Percentiles rank a stretch among this genome's conserved stretches.
These are phyloP conservation scores for Aspergillus versicolor DNA, from an alignment of 2,329 filamentous ascomycete species.

Conservation along the genomic window DNA sequence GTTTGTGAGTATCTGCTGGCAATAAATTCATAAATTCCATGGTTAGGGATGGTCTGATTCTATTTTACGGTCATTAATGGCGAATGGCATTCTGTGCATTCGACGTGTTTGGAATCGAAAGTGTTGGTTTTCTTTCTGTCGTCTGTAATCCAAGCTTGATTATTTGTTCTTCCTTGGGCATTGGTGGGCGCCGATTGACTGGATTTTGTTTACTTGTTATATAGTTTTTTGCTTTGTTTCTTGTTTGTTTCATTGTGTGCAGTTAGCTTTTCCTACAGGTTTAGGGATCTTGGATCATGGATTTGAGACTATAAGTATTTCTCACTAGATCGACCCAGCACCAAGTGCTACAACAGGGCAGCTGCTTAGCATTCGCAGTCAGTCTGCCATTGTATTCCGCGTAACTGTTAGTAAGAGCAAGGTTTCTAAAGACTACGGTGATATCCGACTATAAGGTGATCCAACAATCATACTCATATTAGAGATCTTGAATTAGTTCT, in stretches of 20 bases:
- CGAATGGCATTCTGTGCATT: neutral
- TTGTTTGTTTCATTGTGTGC: conserved; percentile 2
- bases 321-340: neutral
- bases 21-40: conserved; percentile 38
- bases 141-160: conserved; percentile 3
- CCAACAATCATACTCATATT: too few relatives aligned
- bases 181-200: conserved; percentile 18
- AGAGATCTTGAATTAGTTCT: too few relatives aligned
- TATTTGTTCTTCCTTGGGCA: conserved; percentile 13
- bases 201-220: conserved; percentile 4
- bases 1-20: conserved; percentile 66
- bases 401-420: too few relatives aligned
- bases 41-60: too few relatives aligned
- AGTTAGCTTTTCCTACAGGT: conserved; percentile 7
- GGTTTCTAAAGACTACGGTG: too few relatives aligned
- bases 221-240: conserved; percentile 3
- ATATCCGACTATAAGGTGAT: too few relatives aligned
- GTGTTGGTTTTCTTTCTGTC: neutral
- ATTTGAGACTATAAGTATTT: neutral
- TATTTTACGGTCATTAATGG: neutral
- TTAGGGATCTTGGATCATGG: conserved; percentile 10
- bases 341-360: neutral
- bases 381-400: neutral
- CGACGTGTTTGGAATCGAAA: neutral
- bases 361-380: too few relatives aligned